Evolutionary conservation across 805 yeast genomes (phyloP).

Genomic region (Candida nemodendra): DNA sequence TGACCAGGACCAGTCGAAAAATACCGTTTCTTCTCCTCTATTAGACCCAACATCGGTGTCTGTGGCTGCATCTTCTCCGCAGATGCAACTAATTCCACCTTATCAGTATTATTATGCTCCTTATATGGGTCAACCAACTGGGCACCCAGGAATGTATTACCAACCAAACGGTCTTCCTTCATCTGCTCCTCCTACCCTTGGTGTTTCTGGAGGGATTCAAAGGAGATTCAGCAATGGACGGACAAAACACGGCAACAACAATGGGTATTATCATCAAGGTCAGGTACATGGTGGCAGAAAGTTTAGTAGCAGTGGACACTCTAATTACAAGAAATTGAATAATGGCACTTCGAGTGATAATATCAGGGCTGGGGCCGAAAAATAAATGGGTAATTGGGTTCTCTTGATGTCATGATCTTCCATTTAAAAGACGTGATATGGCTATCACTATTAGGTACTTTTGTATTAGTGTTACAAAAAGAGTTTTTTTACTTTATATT

Average conservation of each 20-base stretch:
- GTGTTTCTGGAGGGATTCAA: constrained; percentile 2
- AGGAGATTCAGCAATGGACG: constrained; percentile 13
- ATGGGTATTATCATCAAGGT: constrained; percentile 7
- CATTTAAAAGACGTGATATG: neutral
- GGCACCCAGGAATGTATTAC: constrained; percentile 14
- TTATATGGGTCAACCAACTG: constrained; percentile 10
- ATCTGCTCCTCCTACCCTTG: constrained; percentile 1
- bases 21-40: constrained; percentile 8
- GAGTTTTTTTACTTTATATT: too few species aligned
- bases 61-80: neutral
- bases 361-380: neutral
- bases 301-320: neutral
- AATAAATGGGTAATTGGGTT: neutral
- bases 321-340: constrained; percentile 6
- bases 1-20: neutral
- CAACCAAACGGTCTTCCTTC: constrained; percentile 4
- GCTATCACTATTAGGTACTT: neutral
- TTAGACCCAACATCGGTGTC: constrained; percentile 2
- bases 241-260: constrained; percentile 3
- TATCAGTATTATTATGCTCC: constrained; percentile 19
- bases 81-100: constrained; percentile 13
- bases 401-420: too few species aligned
- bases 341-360: constrained; percentile 2
- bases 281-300: constrained; percentile 3
- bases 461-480: too few species aligned